Evolutionary conservation across 768 basidiomycete genomes (phyloP), one percentile per base, ranked within the genome.

Genomic region (Chlorophyllum brunneum): DNA sequence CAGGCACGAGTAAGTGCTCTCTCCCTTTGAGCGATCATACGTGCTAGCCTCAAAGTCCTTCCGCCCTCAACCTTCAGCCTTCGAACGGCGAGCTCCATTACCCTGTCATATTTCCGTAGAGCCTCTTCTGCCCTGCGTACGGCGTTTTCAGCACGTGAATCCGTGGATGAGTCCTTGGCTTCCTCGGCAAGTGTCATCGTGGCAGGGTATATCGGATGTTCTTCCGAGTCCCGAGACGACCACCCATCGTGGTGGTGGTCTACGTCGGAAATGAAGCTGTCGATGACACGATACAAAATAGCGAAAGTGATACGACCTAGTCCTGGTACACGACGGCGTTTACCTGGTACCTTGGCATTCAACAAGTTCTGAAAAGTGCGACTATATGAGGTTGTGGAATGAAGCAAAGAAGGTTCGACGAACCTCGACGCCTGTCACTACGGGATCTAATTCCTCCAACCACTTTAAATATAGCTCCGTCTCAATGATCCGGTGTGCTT

Each of bases 141-240:
- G 10, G 74, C 72, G 23, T 60, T 56, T 7, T 68, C 70, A 37
- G 71, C 73, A 30, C 76, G 73, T 2, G 50, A 62, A 47, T 77
- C 74, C 0, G 73, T 71, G 1, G 66, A 65, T 8, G 68, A 58
- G 44, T 75, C 73, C 29, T 73, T 72, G 33, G 70, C 67, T 60
- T 77, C 76, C 56, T 77, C 75, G 13, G 70, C 70, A 7, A 76
- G 68, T 2, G 73, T 67, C 69, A 76, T 70, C 8, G 74, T 72
- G 20, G 67, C 60, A 0, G 73, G 71, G 45, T 71, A 68, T 18
- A 62, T 53, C 5, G 57, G 63, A 10, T 62, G 59, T 42, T 66
- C 65, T 1, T 63, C 59, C 9, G 61, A 56, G 2, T 67, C 54
- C 34, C 65, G 67, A 23, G 62, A 63, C 1, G 67, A 72, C 61